Evolutionary conservation across 371 early-diverging fungal genomes (phyloP), one percentile per base, ranked within the genome.

Genomic region (Blakeslea trispora): DNA sequence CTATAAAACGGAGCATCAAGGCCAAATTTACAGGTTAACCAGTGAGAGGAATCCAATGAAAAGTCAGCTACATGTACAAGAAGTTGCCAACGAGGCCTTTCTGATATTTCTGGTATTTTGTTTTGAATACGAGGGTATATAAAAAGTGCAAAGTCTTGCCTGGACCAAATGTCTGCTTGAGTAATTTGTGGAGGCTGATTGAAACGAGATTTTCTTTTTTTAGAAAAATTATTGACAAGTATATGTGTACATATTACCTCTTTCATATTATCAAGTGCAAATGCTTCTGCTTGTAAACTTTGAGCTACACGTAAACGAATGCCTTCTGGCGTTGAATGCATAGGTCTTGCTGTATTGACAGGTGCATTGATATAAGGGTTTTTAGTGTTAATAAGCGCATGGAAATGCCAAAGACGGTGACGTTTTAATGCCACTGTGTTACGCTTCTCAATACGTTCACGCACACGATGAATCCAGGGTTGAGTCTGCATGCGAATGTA

Each of bases 1-100:
- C 66, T 35, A 1, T 39, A 22, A 24, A 68, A 64, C 10, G 45
- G 51, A 1, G 52, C 17, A 28, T 74, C 73, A 3, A 78, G 19
- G 5, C 63, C 71, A 54, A 78, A 72, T 22, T 72, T 70, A 8
- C 51, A 14, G 9, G 17, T 24, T 8, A 69, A 68, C 75, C 79
- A 78, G 19, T 34, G 10, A 1, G 64, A 52, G 1, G 79, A 67
- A 14, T 64, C 42, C 1, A 44, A 34, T 0, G 48, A 9, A 0
- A 14, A 31, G 19, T 52, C 42, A 9, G 52, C 66, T 0, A 67
- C 53, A 31, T 53, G 23, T 7, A 74, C 68, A 23, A 64, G 44
- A 4, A 77, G 21, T 41, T 72, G 66, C 69, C 73, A 73, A 7
- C 13, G 19, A 43, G 40, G 45, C 5, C 40, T 46, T 22, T 17